Conservation (phyloP, 495 filamentous ascomycete genomes). For the Friedmanniomyces endolithicus region DNA sequence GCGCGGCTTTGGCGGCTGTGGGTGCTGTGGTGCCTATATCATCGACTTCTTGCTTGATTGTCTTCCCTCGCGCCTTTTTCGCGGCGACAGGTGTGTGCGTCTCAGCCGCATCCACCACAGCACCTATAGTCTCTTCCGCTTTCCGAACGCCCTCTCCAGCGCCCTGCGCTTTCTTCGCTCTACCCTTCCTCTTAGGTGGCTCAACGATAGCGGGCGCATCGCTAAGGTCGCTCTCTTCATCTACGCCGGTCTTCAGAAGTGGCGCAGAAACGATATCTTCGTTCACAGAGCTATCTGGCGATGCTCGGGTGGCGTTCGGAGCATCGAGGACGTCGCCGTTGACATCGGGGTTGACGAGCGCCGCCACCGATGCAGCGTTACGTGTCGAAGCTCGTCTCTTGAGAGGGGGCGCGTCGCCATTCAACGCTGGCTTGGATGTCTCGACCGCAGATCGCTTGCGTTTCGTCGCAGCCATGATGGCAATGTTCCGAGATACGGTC, state of each 20-base stretch:
- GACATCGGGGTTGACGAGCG: slow-evolving; percentile 29
- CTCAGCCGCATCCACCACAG: slow-evolving; percentile 4
- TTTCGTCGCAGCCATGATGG: slow-evolving; percentile 18
- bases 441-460: slow-evolving; percentile 8
- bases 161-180: slow-evolving; percentile 1
- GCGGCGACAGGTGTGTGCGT: neutral
- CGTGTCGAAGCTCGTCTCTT: slow-evolving; percentile 8
- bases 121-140: slow-evolving; percentile 1
- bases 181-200: slow-evolving; percentile 16
- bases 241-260: slow-evolving; percentile 7
- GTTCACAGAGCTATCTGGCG: slow-evolving; percentile 31
- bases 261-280: slow-evolving; percentile 27
- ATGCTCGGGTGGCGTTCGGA: slow-evolving; percentile 33
- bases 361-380: neutral
- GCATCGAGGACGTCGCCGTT: slow-evolving; percentile 35
- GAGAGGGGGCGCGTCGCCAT: slow-evolving; percentile 5
- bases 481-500: neutral
- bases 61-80: slow-evolving; percentile 8
- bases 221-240: slow-evolving; percentile 19
- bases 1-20: slow-evolving; percentile 18
- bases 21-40: slow-evolving; percentile 22
- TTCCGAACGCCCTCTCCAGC: neutral
- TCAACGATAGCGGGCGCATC: slow-evolving; percentile 20
- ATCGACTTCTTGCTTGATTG: slow-evolving; percentile 16
- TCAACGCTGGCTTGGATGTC: neutral